Conservation (phyloP, 169 alveolate genomes). For the Theileria equi region DNA sequence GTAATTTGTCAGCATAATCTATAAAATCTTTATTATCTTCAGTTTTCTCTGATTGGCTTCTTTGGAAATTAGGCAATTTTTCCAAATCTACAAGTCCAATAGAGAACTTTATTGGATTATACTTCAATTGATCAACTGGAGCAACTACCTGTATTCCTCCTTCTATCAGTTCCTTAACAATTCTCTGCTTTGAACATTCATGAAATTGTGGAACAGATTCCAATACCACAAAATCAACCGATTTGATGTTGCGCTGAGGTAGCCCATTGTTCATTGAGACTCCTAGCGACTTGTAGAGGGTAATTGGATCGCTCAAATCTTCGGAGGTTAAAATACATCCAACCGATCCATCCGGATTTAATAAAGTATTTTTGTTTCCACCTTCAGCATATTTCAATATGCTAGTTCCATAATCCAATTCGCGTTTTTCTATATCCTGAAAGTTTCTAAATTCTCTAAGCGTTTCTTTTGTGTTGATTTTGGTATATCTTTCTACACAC, state of each 20-base stretch:
- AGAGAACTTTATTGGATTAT: conserved; percentile 51
- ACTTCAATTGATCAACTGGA: conserved; percentile 37
- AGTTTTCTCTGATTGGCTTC: conserved; percentile 14
- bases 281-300: conserved; percentile 53
- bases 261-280: conserved; percentile 43
- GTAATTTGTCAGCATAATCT: conserved; percentile 40
- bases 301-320: conserved; percentile 43
- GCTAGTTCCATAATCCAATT: conserved; percentile 49
- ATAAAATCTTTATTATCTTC: background rate
- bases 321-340: conserved; percentile 34
- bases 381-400: conserved; percentile 23
- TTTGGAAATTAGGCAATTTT: conserved; percentile 14
- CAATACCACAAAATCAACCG: conserved; percentile 44
- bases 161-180: conserved; percentile 56
- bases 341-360: conserved; percentile 61
- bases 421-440: conserved; percentile 59
- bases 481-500: conserved; percentile 14
- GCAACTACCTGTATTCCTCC: conserved; percentile 54
- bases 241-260: conserved; percentile 34
- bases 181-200: conserved; percentile 36
- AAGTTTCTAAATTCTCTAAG: conserved; percentile 4
- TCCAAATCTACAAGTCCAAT: conserved; percentile 41
- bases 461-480: conserved; percentile 2
- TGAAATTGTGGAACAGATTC: conserved; percentile 41
- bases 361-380: conserved; percentile 2